Evolutionary conservation across 352 stramenopile species (phyloP).

Genomic region (Pythium folliculosum): DNA sequence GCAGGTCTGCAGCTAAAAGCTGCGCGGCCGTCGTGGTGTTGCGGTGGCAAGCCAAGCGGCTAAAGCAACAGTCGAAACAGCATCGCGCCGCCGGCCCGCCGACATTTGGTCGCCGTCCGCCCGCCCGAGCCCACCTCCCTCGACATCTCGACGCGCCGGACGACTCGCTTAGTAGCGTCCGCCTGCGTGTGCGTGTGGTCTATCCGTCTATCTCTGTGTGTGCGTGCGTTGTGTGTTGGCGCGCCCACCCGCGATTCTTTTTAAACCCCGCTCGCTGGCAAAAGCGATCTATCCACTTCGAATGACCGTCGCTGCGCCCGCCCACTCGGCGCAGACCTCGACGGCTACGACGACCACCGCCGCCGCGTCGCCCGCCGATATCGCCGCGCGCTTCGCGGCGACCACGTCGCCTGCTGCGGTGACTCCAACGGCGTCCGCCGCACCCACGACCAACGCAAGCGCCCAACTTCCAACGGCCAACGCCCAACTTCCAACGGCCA

Average conservation of each 20-base stretch:
- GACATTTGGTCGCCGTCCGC: background rate
- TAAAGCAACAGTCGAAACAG: slow-evolving; percentile 23
- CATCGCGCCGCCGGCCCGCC: background rate
- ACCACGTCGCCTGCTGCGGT: no score
- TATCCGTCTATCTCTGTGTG: background rate
- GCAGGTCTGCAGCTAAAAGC: slow-evolving; percentile 6
- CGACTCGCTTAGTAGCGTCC: background rate
- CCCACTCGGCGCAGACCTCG: background rate
- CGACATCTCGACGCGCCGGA: background rate
- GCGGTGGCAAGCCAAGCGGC: slow-evolving; percentile 12
- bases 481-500: background rate
- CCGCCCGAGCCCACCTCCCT: no score
- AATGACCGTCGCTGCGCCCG: slow-evolving; percentile 2
- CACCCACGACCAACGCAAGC: background rate
- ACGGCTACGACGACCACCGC: background rate
- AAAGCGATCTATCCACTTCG: background rate
- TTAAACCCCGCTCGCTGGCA: background rate
- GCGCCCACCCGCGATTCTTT: background rate
- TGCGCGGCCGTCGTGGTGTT: slow-evolving; percentile 29
- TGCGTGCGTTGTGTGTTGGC: background rate
- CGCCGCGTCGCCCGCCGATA: background rate
- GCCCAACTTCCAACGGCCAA: no score
- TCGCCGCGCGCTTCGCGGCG: background rate
- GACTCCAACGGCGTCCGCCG: background rate
- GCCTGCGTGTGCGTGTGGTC: background rate